phyloP scores from a whole-genome alignment of 495 filamentous ascomycete genomes.

The Neurospora sp. region DNA sequence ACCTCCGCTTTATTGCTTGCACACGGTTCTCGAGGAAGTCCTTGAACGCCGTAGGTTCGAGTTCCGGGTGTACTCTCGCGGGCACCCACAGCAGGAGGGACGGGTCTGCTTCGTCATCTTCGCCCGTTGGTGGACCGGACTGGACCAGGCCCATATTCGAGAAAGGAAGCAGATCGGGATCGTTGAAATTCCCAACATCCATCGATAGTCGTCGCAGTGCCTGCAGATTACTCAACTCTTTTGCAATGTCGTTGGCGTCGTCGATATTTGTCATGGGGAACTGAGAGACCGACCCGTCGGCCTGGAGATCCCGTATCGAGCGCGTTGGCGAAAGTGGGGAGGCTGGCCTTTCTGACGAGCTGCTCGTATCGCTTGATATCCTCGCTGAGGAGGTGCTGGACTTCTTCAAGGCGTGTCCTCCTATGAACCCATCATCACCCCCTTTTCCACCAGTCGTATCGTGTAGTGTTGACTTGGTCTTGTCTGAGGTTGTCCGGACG shows the following conservation, averaged over 20 bases:
- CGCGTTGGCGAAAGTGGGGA: slow-evolving; percentile 49
- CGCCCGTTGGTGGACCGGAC: slow-evolving; percentile 61
- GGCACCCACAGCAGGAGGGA: slow-evolving; percentile 93
- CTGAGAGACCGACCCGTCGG: slow-evolving; percentile 59
- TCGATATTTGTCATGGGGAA: slow-evolving; percentile 89
- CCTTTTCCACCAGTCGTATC: not conserved
- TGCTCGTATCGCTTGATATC: slow-evolving; percentile 35
- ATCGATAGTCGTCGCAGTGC: slow-evolving; percentile 96
- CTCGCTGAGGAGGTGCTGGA: slow-evolving; percentile 30
- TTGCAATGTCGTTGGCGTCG: slow-evolving; percentile 82
- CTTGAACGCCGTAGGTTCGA: slow-evolving; percentile 94
- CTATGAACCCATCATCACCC: slow-evolving; percentile 4
- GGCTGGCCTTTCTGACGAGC: slow-evolving; percentile 41
- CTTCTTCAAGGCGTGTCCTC: slow-evolving; percentile 22
- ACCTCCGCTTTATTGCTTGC: slow-evolving; percentile 75
- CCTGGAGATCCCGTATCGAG: slow-evolving; percentile 44
- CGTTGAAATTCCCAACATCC: slow-evolving; percentile 84
- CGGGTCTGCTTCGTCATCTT: slow-evolving; percentile 78
- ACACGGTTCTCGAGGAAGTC: slow-evolving; percentile 90
- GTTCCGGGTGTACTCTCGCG: slow-evolving; percentile 83
- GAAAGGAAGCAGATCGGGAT: slow-evolving; percentile 89
- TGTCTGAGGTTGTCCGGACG: slow-evolving; percentile 34
- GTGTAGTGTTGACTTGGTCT: slow-evolving; percentile 10
- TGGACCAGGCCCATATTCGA: slow-evolving; percentile 50
- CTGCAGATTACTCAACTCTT: slow-evolving; percentile 91